Conservation (phyloP, 176 grass and related monocot species). For the Panicum miliaceum region DNA sequence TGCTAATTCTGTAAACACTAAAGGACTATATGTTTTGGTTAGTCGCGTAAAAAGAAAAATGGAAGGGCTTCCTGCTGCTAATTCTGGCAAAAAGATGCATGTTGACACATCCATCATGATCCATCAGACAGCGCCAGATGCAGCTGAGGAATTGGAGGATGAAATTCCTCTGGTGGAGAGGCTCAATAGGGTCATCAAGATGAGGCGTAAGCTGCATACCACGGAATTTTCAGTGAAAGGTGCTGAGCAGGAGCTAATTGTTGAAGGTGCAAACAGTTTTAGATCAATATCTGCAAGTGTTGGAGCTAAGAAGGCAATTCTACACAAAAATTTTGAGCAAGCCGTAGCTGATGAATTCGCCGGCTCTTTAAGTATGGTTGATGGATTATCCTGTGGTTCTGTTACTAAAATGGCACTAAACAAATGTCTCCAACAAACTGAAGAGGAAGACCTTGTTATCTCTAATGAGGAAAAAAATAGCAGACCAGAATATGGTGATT, state of each 20-base stretch:
- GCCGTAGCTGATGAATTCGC: neutral
- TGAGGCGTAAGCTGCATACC: neutral
- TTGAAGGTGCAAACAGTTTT: neutral
- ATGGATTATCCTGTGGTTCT: neutral
- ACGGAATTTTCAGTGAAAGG: neutral
- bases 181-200: neutral
- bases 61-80: slow-evolving; percentile 51
- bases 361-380: neutral
- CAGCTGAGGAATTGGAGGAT: neutral
- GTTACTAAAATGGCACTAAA: neutral
- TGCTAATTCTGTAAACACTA: neutral
- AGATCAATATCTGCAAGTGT: neutral
- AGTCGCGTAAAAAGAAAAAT: slow-evolving; percentile 55
- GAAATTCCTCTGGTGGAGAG: neutral
- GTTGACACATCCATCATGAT: neutral
- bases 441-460: neutral
- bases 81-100: neutral
- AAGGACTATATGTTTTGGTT: neutral
- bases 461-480: neutral
- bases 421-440: slow-evolving; percentile 5
- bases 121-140: neutral
- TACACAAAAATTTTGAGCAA: neutral
- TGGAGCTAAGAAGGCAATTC: slow-evolving; percentile 15
- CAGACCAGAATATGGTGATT: neutral
- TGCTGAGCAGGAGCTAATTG: neutral